Percentiles rank a stretch among this genome's conserved stretches.
Conservation (phyloP, 148 eudicot genomes). For the Beta vulgaris region DNA sequence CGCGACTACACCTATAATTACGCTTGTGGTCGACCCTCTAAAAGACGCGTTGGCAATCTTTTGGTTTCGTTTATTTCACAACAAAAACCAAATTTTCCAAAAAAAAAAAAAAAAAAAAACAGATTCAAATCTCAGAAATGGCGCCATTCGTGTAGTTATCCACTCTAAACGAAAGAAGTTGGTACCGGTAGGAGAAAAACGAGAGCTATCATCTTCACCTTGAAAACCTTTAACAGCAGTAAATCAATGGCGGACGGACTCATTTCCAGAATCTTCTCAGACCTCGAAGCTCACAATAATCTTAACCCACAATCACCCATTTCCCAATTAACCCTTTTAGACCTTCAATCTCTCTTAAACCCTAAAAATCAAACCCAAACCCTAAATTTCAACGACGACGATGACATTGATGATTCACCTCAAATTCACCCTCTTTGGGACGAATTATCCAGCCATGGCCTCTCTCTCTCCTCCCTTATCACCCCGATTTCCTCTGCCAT, state of each 20-base stretch:
- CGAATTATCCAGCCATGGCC: conserved; percentile 40
- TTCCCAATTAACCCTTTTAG: conserved; percentile 45
- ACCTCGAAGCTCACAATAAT: conserved; percentile 34
- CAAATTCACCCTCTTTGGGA: conserved; percentile 42
- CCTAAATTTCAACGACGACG: conserved; percentile 20
- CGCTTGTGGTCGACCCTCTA: too few relatives aligned
- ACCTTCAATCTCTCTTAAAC: conserved; percentile 57
- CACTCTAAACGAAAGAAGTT: background rate
- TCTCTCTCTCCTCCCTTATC: conserved; percentile 45
- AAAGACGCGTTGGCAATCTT: too few relatives aligned
- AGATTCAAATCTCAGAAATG: background rate
- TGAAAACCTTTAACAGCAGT: background rate
- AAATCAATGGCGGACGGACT: conserved; percentile 16
- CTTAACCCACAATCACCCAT: conserved; percentile 35
- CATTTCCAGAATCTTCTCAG: conserved; percentile 18
- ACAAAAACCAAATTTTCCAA: too few relatives aligned
- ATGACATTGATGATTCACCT: conserved; percentile 26
- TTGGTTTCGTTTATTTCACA: too few relatives aligned
- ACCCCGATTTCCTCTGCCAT: conserved; percentile 53
- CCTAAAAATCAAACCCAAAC: conserved; percentile 26
- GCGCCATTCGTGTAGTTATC: background rate
- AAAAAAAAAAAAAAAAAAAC: too few relatives aligned
- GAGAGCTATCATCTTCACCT: background rate
- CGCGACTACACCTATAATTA: too few relatives aligned
- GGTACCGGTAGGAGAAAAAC: background rate